Percentiles rank a stretch among this genome's conserved stretches.
These are phyloP conservation scores for Wallacemonas sp. DNA, from an alignment of 208 protist species.

Conservation along the genomic window DNA sequence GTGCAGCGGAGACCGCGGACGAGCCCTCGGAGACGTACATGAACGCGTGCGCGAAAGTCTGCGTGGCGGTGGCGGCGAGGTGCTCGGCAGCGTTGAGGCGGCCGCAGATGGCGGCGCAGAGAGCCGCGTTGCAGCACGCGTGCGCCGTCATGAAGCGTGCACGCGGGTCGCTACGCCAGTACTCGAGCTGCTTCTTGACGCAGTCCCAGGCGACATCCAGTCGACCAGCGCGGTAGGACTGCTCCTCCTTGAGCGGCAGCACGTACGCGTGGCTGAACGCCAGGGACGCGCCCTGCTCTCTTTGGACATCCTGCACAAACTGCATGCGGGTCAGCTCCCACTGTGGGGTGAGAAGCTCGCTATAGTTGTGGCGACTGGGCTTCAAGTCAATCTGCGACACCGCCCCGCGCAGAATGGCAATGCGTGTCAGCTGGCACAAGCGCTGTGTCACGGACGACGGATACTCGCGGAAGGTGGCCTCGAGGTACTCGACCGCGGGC, in stretches of 20 bases:
- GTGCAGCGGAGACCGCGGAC: background rate
- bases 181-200: background rate
- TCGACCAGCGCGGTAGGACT: constrained; percentile 5
- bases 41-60: background rate
- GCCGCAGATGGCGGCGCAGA: constrained; percentile 13
- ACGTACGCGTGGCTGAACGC: constrained; percentile 8
- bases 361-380: constrained; percentile 46
- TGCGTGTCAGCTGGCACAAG: constrained; percentile 45
- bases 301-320: background rate
- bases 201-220: constrained; percentile 6
- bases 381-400: constrained; percentile 35
- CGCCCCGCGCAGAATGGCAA: constrained; percentile 35
- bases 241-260: constrained; percentile 7
- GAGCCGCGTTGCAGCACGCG: constrained; percentile 3
- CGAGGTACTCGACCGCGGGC: constrained; percentile 14
- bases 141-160: constrained; percentile 14
- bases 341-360: constrained; percentile 17
- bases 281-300: background rate
- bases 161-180: background rate
- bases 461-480: constrained; percentile 23
- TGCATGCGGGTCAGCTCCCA: constrained; percentile 26
- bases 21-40: constrained; percentile 1
- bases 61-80: background rate
- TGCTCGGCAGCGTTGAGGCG: constrained; percentile 4
- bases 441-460: constrained; percentile 36